Evolutionary conservation across 257 asterid genomes (phyloP).

Genomic region (Echites panduratus): DNA sequence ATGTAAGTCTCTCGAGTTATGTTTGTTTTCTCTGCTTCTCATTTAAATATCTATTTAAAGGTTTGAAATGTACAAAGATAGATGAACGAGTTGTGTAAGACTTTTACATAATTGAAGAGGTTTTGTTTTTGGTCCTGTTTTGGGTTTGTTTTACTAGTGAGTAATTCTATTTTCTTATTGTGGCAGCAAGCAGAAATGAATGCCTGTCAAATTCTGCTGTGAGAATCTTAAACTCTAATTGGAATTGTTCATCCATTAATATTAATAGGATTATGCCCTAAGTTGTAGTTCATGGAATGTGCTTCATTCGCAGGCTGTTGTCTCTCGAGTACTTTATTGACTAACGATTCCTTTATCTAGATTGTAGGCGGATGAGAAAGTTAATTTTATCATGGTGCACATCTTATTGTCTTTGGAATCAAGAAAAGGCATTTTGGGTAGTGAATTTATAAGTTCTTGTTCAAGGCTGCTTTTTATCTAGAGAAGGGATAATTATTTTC

Average conservation of each 20-base stretch:
- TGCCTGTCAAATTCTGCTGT: not conserved
- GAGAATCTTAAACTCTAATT: not conserved
- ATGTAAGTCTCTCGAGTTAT: constrained; percentile 29
- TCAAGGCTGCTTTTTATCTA: too few relatives aligned
- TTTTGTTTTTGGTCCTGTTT: not conserved
- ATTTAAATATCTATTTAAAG: not conserved
- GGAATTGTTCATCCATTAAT: not conserved
- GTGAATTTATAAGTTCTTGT: not conserved
- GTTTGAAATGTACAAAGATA: not conserved
- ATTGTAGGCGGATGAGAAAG: not conserved
- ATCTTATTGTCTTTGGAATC: not conserved
- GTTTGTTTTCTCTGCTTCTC: not conserved
- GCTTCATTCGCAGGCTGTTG: not conserved
- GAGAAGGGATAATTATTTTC: not conserved
- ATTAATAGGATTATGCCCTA: too few relatives aligned
- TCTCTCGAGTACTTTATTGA: not conserved
- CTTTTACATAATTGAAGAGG: not conserved
- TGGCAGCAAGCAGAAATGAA: not conserved
- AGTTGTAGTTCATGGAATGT: not conserved
- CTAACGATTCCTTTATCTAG: not conserved
- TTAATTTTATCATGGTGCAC: not conserved
- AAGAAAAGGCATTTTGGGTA: not conserved
- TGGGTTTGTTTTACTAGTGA: not conserved
- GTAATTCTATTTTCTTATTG: not conserved
- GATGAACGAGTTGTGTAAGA: not conserved